Percentiles rank a stretch among this genome's conserved stretches.
Evolutionary conservation across 192 early-diverging fungal species (phyloP).

Genomic region (Backusella australiensis): DNA sequence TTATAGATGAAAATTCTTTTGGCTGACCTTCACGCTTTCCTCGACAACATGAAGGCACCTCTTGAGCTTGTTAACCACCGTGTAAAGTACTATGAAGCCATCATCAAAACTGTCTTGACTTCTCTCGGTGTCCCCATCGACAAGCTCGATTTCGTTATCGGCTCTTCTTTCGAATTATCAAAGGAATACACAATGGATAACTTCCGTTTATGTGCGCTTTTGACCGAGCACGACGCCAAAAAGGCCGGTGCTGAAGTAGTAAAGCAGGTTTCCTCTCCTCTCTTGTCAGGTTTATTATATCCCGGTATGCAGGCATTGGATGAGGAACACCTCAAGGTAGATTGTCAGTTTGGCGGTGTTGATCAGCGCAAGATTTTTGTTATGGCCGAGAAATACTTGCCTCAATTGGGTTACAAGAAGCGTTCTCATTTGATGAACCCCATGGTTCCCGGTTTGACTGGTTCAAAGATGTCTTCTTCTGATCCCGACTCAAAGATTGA

Average conservation of each 20-base stretch:
- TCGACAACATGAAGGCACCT: conserved; percentile 98
- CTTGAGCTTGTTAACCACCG: conserved; percentile 86
- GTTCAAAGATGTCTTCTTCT: conserved; percentile 95
- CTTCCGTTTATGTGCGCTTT: conserved; percentile 79
- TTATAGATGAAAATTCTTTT: conserved; percentile 82
- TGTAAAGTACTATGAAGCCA: conserved; percentile 89
- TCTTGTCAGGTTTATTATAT: conserved; percentile 94
- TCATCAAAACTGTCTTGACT: conserved; percentile 87
- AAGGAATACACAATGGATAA: conserved; percentile 89
- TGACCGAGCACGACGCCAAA: conserved; percentile 94
- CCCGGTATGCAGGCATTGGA: conserved; percentile 97
- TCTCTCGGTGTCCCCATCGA: conserved; percentile 95
- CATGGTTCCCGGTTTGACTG: conserved; percentile 94
- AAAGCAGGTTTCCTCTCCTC: conserved; percentile 88
- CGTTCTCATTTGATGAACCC: conserved; percentile 97
- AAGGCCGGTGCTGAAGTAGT: conserved; percentile 99
- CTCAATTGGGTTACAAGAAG: conserved; percentile 93
- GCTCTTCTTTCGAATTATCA: conserved; percentile 88
- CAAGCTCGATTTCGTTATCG: conserved; percentile 88
- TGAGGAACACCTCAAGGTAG: conserved; percentile 93
- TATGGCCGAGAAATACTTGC: conserved; percentile 94
- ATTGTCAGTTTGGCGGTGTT: conserved; percentile 95
- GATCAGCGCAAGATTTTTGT: conserved; percentile 99
- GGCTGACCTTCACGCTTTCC: conserved; percentile 96
- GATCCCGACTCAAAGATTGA: conserved; percentile 98